These are phyloP conservation scores for Anisodus tanguticus DNA, from an alignment of 257 asterid genomes.

Conservation along the genomic window DNA sequence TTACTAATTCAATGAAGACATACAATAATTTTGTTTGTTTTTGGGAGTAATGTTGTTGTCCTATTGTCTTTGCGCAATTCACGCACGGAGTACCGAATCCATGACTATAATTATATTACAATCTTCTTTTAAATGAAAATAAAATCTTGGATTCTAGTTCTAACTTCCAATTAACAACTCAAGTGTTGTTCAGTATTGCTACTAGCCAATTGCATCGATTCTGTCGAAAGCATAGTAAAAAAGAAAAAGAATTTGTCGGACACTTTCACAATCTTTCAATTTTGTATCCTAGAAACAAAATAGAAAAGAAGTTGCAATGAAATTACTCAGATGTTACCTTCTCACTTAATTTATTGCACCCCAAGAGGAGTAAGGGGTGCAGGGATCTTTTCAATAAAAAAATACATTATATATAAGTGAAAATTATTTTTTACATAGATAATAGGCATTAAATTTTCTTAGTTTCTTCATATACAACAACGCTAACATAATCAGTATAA, in stretches of 20 bases:
- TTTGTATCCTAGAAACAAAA: background rate
- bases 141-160: background rate
- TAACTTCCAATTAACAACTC: background rate
- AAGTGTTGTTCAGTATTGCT: background rate
- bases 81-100: background rate
- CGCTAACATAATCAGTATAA: no score
- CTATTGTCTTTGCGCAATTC: background rate
- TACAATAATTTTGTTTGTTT: background rate
- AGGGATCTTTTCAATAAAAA: no score
- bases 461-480: no score
- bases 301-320: background rate
- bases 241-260: background rate
- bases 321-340: background rate
- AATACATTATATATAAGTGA: no score
- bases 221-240: background rate
- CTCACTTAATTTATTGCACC: no score
- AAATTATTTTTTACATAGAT: no score
- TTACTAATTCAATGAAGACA: background rate
- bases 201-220: background rate
- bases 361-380: no score
- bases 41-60: background rate
- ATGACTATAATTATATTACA: background rate
- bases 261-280: background rate
- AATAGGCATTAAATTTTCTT: no score
- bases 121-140: background rate